These are phyloP conservation scores for Citrullus amarus DNA, from an alignment of 306 rosid species.

Conservation along the genomic window DNA sequence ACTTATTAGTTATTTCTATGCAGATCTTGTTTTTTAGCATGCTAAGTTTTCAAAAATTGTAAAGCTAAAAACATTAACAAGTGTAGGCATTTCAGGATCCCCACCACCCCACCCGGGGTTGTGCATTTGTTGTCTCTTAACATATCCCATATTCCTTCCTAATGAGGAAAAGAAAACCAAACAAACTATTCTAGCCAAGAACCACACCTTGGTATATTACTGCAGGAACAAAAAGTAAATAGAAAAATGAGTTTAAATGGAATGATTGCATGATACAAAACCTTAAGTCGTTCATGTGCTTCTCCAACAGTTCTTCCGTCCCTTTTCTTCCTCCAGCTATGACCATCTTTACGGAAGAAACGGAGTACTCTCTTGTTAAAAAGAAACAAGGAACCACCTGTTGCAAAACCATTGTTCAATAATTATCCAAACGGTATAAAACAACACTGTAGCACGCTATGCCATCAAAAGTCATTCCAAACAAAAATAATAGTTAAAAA, in stretches of 20 bases:
- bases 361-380: conserved; percentile 84
- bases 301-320: conserved; percentile 84
- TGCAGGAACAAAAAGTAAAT: neutral
- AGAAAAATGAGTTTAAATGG: neutral
- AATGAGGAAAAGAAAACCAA: neutral
- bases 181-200: neutral
- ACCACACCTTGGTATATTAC: neutral
- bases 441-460: neutral
- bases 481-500: neutral
- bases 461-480: neutral
- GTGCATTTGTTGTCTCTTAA: neutral
- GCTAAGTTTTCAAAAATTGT: neutral
- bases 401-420: conserved; percentile 11
- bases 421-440: neutral
- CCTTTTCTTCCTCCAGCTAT: conserved; percentile 86
- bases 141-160: neutral
- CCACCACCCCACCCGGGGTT: no score
- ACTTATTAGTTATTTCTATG: neutral
- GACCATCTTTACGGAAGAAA: conserved; percentile 91
- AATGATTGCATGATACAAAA: conserved; percentile 10
- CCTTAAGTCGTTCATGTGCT: conserved; percentile 98
- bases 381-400: conserved; percentile 81
- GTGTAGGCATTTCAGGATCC: neutral
- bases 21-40: neutral
- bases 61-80: neutral